Conservation (phyloP, 495 filamentous ascomycete species). For the Penicillium cosmopolitanum region DNA sequence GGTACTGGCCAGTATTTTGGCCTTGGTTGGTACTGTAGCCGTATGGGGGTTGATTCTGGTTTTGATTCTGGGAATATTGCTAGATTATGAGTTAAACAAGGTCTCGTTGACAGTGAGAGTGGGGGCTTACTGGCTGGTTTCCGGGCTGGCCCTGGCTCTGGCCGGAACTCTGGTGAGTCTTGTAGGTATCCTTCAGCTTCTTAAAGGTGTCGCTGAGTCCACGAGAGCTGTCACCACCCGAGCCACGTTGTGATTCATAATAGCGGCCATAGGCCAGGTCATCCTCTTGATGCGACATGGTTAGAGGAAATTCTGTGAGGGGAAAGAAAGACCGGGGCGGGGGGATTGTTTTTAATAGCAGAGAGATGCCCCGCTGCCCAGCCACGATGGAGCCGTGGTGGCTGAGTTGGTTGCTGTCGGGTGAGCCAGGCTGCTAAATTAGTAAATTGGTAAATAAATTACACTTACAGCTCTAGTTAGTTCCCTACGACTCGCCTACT, state of each 20-base stretch:
- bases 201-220: constrained; percentile 60
- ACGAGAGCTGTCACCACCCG: constrained; percentile 40
- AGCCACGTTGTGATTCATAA: constrained; percentile 38
- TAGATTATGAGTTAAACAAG: constrained; percentile 10
- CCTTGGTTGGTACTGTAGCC: constrained; percentile 15
- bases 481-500: background rate
- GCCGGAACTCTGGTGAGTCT: constrained; percentile 31
- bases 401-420: constrained; percentile 15
- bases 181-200: constrained; percentile 50
- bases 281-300: constrained; percentile 48
- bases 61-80: constrained; percentile 23
- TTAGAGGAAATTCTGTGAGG: constrained; percentile 11
- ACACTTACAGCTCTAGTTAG: background rate
- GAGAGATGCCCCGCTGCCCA: constrained; percentile 28
- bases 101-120: background rate
- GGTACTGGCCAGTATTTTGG: constrained; percentile 8
- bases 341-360: constrained; percentile 26
- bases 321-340: constrained; percentile 14
- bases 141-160: constrained; percentile 25
- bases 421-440: background rate
- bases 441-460: background rate
- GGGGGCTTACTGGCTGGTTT: constrained; percentile 18
- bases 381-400: constrained; percentile 29
- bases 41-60: constrained; percentile 13
- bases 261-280: constrained; percentile 64